phyloP scores from a whole-genome alignment of 257 asterid species.

The Penstemon davidsonii region DNA sequence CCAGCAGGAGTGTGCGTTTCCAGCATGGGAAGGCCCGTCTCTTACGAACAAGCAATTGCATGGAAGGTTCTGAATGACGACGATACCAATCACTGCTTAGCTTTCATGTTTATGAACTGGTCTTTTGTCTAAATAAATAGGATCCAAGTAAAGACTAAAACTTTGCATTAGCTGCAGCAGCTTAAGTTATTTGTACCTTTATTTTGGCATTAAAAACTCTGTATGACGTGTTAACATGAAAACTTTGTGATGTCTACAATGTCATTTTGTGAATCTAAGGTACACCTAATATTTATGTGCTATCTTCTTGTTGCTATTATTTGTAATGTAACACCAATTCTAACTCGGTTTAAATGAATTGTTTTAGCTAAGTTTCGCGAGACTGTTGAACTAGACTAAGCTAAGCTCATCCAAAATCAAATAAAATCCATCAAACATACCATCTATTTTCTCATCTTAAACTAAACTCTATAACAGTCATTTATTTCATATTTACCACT shows the following conservation, averaged over 20 bases:
- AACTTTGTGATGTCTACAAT: background rate
- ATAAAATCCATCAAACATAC: too few species aligned
- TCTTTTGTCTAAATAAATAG: constrained; percentile 55
- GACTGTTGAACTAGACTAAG: too few species aligned
- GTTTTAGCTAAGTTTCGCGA: too few species aligned
- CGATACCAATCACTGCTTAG: constrained; percentile 78
- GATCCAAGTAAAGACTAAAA: background rate
- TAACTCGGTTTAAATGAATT: too few species aligned
- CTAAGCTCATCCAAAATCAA: too few species aligned
- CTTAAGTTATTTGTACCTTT: constrained; percentile 40
- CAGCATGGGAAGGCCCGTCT: constrained; percentile 88
- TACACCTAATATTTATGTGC: background rate
- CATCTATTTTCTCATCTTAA: too few species aligned
- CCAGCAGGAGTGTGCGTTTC: constrained; percentile 84
- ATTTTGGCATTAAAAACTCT: constrained; percentile 25
- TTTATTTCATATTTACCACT: too few species aligned
- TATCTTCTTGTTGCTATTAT: too few species aligned
- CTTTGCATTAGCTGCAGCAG: background rate
- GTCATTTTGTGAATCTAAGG: background rate
- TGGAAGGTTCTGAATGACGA: constrained; percentile 90
- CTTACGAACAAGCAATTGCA: constrained; percentile 80
- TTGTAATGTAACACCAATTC: too few species aligned
- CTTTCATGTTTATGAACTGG: constrained; percentile 96
- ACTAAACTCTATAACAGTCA: too few species aligned
- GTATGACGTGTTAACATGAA: constrained; percentile 12